Evolutionary conservation across 2,329 filamentous ascomycete species (phyloP), one percentile per base, ranked within the genome.

Genomic region (Alternaria sp.): DNA sequence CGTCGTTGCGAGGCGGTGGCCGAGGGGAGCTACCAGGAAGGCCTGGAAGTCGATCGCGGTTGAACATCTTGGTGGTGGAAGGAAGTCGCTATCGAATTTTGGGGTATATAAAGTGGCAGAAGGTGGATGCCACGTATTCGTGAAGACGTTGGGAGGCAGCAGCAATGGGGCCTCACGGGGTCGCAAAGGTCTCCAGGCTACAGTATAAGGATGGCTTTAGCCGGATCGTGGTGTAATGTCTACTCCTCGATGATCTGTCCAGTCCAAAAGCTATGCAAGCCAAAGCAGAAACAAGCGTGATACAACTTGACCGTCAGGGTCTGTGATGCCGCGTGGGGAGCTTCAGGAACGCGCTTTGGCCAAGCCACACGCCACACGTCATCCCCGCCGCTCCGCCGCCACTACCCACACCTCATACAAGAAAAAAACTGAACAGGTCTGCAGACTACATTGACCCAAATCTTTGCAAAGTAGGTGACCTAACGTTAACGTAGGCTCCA

Each of bases 31-130:
- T 78, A 55, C 81, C 77, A 61, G 81, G 71, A 83, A 86, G 28
- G 8, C 82, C 81, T 44, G 81, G 80, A n/a, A 84, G 74, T 62
- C 85, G 84, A 73, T 84, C 83, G 66, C 86, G 84, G 74, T 87
- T 88, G 75, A 88, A 88, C 86, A 88, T 88, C 12, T 59, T 62
- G 59, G 23, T 49, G 19, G 6, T 15, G 17, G 51, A 4, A 36
- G 30, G 6, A n/a, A n/a, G n/a, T n/a, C n/a, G n/a, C n/a, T n/a
- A n/a, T n/a, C n/a, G n/a, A n/a, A n/a, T n/a, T n/a, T n/a, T n/a
- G n/a, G n/a, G n/a, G n/a, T n/a, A n/a, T n/a, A n/a, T n/a, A n/a
- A n/a, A n/a, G n/a, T n/a, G n/a, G n/a, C n/a, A n/a, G n/a, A n/a
- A n/a, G n/a, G n/a, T n/a, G 17, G 21, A 28, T 54, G 50, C 55